Evolutionary conservation across 2,329 filamentous ascomycete species (phyloP).

Genomic region (Teratosphaeria gauchensis): DNA sequence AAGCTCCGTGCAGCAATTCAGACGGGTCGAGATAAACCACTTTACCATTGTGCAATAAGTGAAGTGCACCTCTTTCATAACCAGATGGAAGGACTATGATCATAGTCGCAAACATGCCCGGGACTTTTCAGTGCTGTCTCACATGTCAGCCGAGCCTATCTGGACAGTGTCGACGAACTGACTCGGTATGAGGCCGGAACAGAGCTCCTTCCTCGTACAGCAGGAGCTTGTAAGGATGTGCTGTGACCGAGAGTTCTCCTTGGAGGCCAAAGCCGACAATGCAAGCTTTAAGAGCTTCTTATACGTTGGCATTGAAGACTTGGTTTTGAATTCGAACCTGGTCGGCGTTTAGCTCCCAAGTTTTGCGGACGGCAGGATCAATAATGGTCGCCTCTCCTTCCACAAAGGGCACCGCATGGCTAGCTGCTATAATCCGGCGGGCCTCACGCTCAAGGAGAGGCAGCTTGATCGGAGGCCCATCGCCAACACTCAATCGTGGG

Average conservation of each 20-base stretch:
- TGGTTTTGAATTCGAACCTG: not conserved
- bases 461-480: not conserved
- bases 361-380: not conserved
- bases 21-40: not conserved
- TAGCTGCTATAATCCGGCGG: not conserved
- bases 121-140: not conserved
- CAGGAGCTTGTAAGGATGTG: not conserved
- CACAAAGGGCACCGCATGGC: not conserved
- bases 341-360: not conserved
- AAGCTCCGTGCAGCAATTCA: not conserved
- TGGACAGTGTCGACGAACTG: not conserved
- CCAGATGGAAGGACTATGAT: not conserved
- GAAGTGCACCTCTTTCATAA: not conserved
- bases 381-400: not conserved
- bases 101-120: not conserved
- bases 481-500: not conserved
- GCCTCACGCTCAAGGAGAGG: not conserved
- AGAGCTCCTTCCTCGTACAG: not conserved
- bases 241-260: not conserved
- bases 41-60: not conserved
- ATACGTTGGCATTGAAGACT: not conserved
- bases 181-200: not conserved
- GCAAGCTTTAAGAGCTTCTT: not conserved
- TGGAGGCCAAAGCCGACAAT: not conserved
- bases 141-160: not conserved